Percentiles rank a stretch among this genome's conserved stretches.
These are phyloP conservation scores for Solanum etuberosum DNA, from an alignment of 257 asterid species.

Conservation along the genomic window DNA sequence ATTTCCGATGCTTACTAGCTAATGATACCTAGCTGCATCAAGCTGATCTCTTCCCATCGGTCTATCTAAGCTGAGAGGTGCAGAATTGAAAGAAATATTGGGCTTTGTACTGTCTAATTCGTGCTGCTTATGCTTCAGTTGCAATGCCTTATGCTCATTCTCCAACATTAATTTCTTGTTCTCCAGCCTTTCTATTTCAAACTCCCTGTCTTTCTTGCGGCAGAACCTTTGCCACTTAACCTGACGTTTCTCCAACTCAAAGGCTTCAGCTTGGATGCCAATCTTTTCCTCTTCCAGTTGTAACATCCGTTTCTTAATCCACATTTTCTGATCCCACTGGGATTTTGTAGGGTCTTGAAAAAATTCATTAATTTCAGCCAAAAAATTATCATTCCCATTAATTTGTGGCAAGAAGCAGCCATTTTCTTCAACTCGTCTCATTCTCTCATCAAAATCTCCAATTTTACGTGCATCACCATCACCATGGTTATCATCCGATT, in stretches of 20 bases:
- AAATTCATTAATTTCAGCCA: constrained; percentile 16
- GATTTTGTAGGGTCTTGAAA: constrained; percentile 20
- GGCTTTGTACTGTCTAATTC: constrained; percentile 8
- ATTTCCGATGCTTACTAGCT: not conserved
- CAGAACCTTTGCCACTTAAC: constrained; percentile 29
- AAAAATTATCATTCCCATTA: constrained; percentile 1
- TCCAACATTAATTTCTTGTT: constrained; percentile 16
- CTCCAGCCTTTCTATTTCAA: constrained; percentile 23
- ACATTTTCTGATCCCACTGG: constrained; percentile 12
- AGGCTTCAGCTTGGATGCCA: constrained; percentile 23
- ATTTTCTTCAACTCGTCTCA: not conserved
- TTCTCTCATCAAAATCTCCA: not conserved
- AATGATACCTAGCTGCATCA: constrained; percentile 5
- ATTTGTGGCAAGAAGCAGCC: not conserved
- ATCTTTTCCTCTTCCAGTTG: constrained; percentile 25
- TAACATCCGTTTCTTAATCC: constrained; percentile 26
- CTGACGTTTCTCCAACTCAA: constrained; percentile 19
- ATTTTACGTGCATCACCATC: not conserved
- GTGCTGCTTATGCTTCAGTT: constrained; percentile 15
- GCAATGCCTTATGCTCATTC: constrained; percentile 16
- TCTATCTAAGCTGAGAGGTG: constrained; percentile 5
- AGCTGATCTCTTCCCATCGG: constrained; percentile 9
- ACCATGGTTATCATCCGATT: constrained; percentile 9
- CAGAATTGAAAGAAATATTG: constrained; percentile 2
- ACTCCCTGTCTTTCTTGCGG: constrained; percentile 23